Evolutionary conservation across 2,329 filamentous ascomycete genomes (phyloP).

Genomic region (Orbilia oligospora): DNA sequence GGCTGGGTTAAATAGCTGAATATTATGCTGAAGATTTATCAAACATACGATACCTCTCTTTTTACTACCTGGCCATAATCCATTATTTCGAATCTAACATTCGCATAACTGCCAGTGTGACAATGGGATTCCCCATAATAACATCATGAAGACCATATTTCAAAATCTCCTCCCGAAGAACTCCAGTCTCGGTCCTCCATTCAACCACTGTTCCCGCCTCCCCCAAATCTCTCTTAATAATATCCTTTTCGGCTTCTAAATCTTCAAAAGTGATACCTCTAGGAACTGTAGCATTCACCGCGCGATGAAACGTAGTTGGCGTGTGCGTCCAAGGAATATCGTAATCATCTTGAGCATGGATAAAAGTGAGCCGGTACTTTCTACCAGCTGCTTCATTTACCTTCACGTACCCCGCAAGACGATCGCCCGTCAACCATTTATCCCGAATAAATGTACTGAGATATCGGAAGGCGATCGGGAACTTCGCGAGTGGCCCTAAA

Average conservation of each 20-base stretch:
- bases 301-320: constrained; percentile 72
- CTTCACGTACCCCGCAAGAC: constrained; percentile 69
- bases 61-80: not conserved
- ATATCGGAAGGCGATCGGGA: constrained; percentile 69
- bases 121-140: constrained; percentile 73
- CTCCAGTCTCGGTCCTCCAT: constrained; percentile 69
- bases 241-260: constrained; percentile 69
- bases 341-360: constrained; percentile 72
- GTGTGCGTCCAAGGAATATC: constrained; percentile 72
- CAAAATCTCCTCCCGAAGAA: constrained; percentile 72
- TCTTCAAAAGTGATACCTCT: constrained; percentile 68
- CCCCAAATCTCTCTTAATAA: constrained; percentile 68
- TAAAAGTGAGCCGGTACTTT: constrained; percentile 69
- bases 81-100: constrained; percentile 66
- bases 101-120: constrained; percentile 71
- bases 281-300: constrained; percentile 70
- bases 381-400: constrained; percentile 65
- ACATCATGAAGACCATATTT: constrained; percentile 74
- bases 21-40: too few species aligned
- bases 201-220: constrained; percentile 71
- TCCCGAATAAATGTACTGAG: constrained; percentile 70
- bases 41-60: not conserved
- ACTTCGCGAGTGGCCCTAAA: constrained; percentile 70
- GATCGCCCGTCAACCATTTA: constrained; percentile 72
- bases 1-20: not conserved